Evolutionary conservation across 768 basidiomycete genomes (phyloP).

Genomic region (Lactarius quietus): DNA sequence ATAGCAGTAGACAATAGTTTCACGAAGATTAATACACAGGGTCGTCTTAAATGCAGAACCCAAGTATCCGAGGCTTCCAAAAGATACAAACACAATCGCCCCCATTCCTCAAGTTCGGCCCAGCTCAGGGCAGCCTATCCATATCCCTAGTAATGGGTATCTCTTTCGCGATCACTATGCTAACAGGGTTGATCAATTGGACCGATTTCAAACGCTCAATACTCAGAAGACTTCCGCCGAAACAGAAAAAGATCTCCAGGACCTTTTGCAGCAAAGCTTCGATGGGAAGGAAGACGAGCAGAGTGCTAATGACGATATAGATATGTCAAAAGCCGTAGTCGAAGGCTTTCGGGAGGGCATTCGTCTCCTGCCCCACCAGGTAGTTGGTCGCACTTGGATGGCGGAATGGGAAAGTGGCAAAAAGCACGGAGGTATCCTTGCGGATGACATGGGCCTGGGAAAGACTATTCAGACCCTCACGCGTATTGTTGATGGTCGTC

Average conservation of each 20-base stretch:
- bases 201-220: constrained; percentile 34
- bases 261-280: constrained; percentile 63
- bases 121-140: constrained; percentile 21
- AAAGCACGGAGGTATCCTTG: constrained; percentile 81
- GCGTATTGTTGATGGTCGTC: constrained; percentile 79
- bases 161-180: background rate
- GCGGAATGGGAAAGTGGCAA: constrained; percentile 73
- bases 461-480: constrained; percentile 92
- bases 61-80: background rate
- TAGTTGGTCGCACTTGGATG: constrained; percentile 88
- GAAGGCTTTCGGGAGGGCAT: constrained; percentile 73
- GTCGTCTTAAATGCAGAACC: background rate
- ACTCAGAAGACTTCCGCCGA: constrained; percentile 46
- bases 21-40: background rate
- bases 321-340: constrained; percentile 66
- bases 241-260: constrained; percentile 73
- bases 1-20: background rate
- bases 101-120: background rate
- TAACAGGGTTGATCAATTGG: constrained; percentile 30
- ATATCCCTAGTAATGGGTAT: constrained; percentile 21
- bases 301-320: constrained; percentile 45
- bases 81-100: constrained; percentile 6
- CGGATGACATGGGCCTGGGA: constrained; percentile 87
- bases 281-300: constrained; percentile 50
- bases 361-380: constrained; percentile 79